A percentile compares a stretch with the other conserved stretches of the same genome.
Conservation (phyloP, 257 asterid genomes). For the Agastache rugosa region DNA sequence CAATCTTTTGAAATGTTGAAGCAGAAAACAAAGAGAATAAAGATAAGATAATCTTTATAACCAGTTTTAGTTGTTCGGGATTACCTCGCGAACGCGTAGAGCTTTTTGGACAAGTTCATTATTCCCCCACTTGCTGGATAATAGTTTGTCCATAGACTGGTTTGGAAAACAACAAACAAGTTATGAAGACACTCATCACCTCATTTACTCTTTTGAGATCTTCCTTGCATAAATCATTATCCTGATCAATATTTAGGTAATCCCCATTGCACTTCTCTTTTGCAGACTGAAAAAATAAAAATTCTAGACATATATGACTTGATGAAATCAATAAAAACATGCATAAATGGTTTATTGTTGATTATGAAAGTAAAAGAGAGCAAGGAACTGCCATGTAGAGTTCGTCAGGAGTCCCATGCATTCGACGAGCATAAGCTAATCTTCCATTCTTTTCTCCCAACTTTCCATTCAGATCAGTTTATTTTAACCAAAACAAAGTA, state of each 20-base stretch:
- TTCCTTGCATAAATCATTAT: constrained; percentile 32
- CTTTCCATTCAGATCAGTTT: constrained; percentile 10
- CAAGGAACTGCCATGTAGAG: constrained; percentile 37
- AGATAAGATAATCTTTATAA: not conserved
- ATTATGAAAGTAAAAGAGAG: not conserved
- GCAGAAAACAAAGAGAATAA: not conserved
- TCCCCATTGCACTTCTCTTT: constrained; percentile 36
- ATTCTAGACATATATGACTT: not conserved
- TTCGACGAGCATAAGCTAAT: constrained; percentile 41
- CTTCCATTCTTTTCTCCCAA: constrained; percentile 8
- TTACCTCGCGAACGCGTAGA: not conserved
- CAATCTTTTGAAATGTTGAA: not conserved
- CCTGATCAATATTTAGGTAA: constrained; percentile 17
- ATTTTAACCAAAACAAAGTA: too few relatives aligned
- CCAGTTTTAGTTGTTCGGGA: not conserved
- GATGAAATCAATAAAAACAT: too few relatives aligned
- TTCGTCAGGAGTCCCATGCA: constrained; percentile 49
- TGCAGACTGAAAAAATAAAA: constrained; percentile 33
- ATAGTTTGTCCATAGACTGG: not conserved
- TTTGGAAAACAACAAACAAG: not conserved
- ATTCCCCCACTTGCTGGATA: not conserved
- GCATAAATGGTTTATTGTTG: not conserved
- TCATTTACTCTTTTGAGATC: constrained; percentile 24
- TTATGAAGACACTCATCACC: constrained; percentile 17
- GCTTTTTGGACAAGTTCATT: not conserved